Base-by-base conservation (phyloP, 2,329 filamentous ascomycete genomes). In the Aspergillus nomiae region DNA sequence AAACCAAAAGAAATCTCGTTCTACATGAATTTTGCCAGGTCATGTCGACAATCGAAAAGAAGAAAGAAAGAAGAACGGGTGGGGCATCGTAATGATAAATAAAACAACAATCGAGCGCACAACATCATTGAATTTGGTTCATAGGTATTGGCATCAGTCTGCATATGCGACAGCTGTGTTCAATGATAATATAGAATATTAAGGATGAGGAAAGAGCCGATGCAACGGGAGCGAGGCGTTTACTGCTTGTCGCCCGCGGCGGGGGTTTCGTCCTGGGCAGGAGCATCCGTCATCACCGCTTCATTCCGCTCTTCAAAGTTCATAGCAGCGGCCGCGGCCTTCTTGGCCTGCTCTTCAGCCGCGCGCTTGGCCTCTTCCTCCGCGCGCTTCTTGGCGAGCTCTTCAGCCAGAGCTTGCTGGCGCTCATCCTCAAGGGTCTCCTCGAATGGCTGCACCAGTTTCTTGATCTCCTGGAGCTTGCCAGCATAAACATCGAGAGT, bases 401-500 rank as follows among this genome's bases (percentile, higher is more conserved):
- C 85, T 73, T 87, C 86, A 73, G 94, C 92, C 76, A 92, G 82
- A 48, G 82, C 83, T 77, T 87, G 84, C 67, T 82, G 87, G 48
- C 93, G 90, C 81, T 97, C 92, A 2, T 51, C 48, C 28, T 26
- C 19, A 12, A 51, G 14, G 65, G 89, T 87, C 81, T 97, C 92
- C 67, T 93, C 16, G 48, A 32, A 51, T 32, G 48, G 48, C 48
- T 51, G 30, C 14, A 26, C 21, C 19, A 51, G 19, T 8, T n/a
- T 32, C 19, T 32, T 12, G 78, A 99, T 93, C 80, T 99, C 95
- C 67, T 98, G 95, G 80, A 95, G 90, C 88, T 98, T 99, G 81
- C 92, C 87, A 65, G 96, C 83, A 82, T 99, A 99, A 74, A 95
- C 87, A 60, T 91, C 93, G 86, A 98, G 98, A 74, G 91, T 91